Evolutionary conservation across 306 rosid genomes (phyloP).

Genomic region (Acacia acuminata): DNA sequence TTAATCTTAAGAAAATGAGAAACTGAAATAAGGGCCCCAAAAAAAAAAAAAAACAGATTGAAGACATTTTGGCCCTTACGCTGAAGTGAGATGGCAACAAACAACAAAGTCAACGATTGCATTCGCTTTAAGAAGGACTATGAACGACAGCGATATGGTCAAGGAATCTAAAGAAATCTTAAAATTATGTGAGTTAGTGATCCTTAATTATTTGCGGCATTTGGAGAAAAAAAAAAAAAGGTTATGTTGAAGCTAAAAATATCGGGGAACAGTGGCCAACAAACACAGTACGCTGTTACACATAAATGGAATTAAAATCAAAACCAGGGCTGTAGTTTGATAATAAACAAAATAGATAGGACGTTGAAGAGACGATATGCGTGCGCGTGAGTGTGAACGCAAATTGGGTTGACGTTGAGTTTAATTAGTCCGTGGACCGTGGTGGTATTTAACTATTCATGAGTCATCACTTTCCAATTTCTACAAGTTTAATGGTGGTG

Average conservation of each 20-base stretch:
- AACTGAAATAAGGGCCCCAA: background rate
- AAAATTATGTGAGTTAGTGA: background rate
- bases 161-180: background rate
- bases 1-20: background rate
- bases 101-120: background rate
- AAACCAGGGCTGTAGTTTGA: background rate
- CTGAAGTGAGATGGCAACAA: background rate
- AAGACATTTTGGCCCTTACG: background rate
- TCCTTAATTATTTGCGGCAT: background rate
- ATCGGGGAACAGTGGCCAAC: background rate
- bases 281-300: background rate
- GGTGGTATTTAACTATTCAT: background rate
- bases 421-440: background rate
- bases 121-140: background rate
- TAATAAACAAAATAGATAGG: background rate
- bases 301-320: background rate
- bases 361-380: background rate
- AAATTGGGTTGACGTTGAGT: background rate
- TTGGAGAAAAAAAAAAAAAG: background rate
- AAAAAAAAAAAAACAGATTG: background rate
- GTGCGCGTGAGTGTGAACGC: background rate
- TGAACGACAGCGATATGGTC: background rate
- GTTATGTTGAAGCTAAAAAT: background rate
- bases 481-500: background rate
- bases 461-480: background rate